These are phyloP conservation scores for Orbilia brochopaga DNA, from an alignment of 2,329 filamentous ascomycete species.

Conservation along the genomic window DNA sequence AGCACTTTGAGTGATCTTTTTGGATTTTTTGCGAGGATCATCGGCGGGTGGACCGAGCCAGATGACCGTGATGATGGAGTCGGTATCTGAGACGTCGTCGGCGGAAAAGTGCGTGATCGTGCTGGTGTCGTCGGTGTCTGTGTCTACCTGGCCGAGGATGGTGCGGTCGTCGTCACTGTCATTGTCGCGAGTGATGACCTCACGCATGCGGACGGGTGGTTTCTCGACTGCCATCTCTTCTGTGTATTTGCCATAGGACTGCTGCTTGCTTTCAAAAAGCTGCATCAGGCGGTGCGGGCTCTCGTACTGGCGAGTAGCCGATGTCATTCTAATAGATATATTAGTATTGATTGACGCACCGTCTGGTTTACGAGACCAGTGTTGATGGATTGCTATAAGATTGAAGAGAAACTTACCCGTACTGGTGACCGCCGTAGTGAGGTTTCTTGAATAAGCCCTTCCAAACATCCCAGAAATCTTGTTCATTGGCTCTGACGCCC, in stretches of 20 bases:
- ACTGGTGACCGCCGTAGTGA: conserved; percentile 34
- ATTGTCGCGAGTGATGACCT: not conserved
- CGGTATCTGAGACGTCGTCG: not conserved
- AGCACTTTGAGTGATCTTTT: not conserved
- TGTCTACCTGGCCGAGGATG: not conserved
- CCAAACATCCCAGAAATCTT: conserved; percentile 29
- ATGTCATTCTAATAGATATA: conserved; percentile 22
- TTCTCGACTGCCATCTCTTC: conserved; percentile 19
- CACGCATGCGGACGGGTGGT: not conserved
- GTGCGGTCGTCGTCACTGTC: conserved; percentile 11
- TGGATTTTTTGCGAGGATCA: not conserved
- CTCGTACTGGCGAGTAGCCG: conserved; percentile 25
- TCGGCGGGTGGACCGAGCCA: not conserved
- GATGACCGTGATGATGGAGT: not conserved
- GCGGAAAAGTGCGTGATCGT: not conserved
- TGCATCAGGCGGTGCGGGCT: conserved; percentile 27
- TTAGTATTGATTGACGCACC: not conserved
- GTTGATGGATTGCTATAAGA: conserved; percentile 4
- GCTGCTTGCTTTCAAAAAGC: conserved; percentile 25
- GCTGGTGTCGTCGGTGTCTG: not conserved
- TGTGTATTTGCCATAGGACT: conserved; percentile 15
- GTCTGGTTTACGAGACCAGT: too few relatives aligned
- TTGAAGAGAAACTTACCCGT: conserved; percentile 16
- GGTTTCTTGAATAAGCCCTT: conserved; percentile 33
- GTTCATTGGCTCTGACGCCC: conserved; percentile 9